Evolutionary conservation across 768 basidiomycete species (phyloP), one percentile per base, ranked within the genome.

Genomic region (Coprinopsis sp.): DNA sequence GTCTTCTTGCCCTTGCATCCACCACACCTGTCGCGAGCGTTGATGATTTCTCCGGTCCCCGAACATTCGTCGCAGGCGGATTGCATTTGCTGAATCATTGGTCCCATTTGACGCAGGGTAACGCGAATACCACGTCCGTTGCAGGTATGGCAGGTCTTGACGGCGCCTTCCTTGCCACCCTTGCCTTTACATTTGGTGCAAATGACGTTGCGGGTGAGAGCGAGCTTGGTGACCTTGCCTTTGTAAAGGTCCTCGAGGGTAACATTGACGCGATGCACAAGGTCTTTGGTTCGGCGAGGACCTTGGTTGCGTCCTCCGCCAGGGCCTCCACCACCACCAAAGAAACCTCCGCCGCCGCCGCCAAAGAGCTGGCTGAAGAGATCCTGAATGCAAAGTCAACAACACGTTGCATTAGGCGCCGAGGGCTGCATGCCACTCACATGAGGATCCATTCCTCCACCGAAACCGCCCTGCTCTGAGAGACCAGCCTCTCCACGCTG

Each of bases 61-160:
- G 75, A 79, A 65, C 96, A 99, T 13, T 97, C 96, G 62, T 86
- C 82, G 72, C 96, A 99, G 36, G 82, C 77, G 44, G 91, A 89
- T 64, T 98, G 96, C 56, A 98, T 90, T 69, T 99, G 95, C 68
- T 99, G 96, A 57, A 99, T 91, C 96, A 99, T 99, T 4, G 96
- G 96, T 22, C 96, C 96, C 82, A 99, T 89, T 66, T 98, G 96
- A 51, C 96, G 88, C 51, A 98, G 71, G 42, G 87, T 91, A 60
- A 97, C 67, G 64, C 84, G 89, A 72, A 94, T 70, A 58, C 96
- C 96, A 54, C 91, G 90, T 47, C 96, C 96, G 58, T 71, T 77
- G 71, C 96, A 99, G 12, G 71, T 59, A 33, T 64, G 53, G 68
- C 96, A 99, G 22, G 74, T 59, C 62, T 83, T 80, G 52, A 96